phyloP scores from a whole-genome alignment of 768 basidiomycete genomes.

The Agaricus bisporus region DNA sequence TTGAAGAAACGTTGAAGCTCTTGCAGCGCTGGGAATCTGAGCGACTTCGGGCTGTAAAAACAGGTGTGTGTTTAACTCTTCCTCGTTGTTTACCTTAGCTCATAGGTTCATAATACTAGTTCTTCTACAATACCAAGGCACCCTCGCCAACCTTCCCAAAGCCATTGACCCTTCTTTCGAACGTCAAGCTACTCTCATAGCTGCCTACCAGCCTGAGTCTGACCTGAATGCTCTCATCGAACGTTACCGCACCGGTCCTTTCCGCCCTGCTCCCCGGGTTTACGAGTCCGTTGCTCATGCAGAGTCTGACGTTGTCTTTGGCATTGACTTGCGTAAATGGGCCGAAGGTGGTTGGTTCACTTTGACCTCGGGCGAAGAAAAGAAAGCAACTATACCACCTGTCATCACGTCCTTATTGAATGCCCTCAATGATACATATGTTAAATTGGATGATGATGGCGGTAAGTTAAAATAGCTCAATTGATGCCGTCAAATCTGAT shows the following conservation, averaged over 20 bases:
- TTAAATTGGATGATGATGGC: slow-evolving; percentile 52
- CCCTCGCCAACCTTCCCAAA: slow-evolving; percentile 65
- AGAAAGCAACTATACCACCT: slow-evolving; percentile 63
- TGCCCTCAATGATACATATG: slow-evolving; percentile 60
- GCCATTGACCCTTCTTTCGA: slow-evolving; percentile 59
- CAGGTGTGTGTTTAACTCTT: slow-evolving; percentile 36
- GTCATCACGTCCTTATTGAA: slow-evolving; percentile 64
- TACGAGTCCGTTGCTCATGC: slow-evolving; percentile 84
- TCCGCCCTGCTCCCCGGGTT: slow-evolving; percentile 78
- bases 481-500: too few relatives aligned
- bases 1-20: slow-evolving; percentile 76
- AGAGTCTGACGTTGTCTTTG: slow-evolving; percentile 83
- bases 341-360: slow-evolving; percentile 75
- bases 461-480: not conserved
- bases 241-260: slow-evolving; percentile 89
- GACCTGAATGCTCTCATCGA: slow-evolving; percentile 87
- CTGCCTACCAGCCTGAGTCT: slow-evolving; percentile 83
- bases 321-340: slow-evolving; percentile 89
- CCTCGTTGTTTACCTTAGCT: not conserved
- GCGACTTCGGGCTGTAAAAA: slow-evolving; percentile 77
- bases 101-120: slow-evolving; percentile 33
- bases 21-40: slow-evolving; percentile 86
- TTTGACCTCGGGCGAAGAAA: slow-evolving; percentile 46
- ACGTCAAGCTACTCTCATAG: slow-evolving; percentile 67
- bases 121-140: slow-evolving; percentile 82